phyloP scores from a whole-genome alignment of 306 rosid species.

The Trifolium repens region DNA sequence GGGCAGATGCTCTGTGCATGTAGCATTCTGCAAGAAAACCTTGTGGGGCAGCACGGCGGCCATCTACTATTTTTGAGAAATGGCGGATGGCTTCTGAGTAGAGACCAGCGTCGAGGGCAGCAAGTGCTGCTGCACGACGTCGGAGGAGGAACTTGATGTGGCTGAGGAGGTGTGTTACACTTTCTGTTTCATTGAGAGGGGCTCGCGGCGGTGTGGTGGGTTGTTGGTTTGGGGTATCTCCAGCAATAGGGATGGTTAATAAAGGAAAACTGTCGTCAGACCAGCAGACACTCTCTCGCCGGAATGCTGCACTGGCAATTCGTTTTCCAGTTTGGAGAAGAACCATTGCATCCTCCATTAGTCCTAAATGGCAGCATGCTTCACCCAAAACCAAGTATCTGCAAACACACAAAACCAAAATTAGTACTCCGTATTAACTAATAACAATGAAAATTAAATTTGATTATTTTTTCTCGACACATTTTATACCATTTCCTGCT shows the following conservation, averaged over 20 bases:
- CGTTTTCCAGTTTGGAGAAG: conserved; percentile 96
- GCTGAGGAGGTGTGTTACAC: conserved; percentile 63
- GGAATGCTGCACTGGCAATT: conserved; percentile 85
- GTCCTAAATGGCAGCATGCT: conserved; percentile 91
- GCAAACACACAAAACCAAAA: conserved; percentile 30
- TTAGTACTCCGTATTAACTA: not conserved
- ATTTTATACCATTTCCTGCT: not conserved
- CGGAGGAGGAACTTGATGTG: conserved; percentile 86
- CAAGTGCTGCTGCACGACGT: conserved; percentile 82
- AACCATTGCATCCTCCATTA: conserved; percentile 96
- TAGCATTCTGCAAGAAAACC: conserved; percentile 91
- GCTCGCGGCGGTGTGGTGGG: conserved; percentile 59
- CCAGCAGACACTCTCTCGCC: conserved; percentile 88
- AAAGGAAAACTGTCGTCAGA: conserved; percentile 84
- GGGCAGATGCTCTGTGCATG: conserved; percentile 77
- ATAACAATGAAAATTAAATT: not conserved
- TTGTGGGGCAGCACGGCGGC: conserved; percentile 91
- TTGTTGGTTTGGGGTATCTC: conserved; percentile 46
- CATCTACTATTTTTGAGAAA: conserved; percentile 85
- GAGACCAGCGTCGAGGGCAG: conserved; percentile 84
- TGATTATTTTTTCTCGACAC: not conserved
- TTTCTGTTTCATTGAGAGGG: conserved; percentile 59
- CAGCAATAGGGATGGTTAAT: conserved; percentile 45
- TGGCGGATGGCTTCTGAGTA: conserved; percentile 93
- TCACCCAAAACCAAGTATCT: conserved; percentile 88